Evolutionary conservation across 106 monocot species (phyloP).

Genomic region (Ottelia alismoides): DNA sequence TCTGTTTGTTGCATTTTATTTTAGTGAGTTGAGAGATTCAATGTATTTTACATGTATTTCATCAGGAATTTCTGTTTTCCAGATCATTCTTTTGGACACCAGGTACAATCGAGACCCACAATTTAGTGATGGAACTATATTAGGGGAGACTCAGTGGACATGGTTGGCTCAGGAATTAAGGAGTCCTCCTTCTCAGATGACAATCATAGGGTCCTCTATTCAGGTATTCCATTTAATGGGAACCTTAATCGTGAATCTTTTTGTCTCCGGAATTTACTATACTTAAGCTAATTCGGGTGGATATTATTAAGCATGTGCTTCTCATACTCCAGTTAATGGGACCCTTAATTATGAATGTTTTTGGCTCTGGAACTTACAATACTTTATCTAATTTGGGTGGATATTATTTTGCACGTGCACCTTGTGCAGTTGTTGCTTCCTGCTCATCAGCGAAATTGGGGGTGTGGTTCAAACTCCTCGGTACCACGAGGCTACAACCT

Average conservation of each 20-base stretch:
- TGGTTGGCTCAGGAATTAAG: conserved; percentile 64
- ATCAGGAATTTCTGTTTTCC: background rate
- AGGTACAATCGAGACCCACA: conserved; percentile 83
- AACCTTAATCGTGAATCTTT: background rate
- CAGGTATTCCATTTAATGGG: too few species aligned
- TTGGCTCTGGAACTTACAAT: too few species aligned
- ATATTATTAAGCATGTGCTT: too few species aligned
- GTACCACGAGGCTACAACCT: too few species aligned
- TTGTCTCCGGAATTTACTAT: background rate
- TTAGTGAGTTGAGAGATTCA: background rate
- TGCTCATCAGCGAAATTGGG: too few species aligned
- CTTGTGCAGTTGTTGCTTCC: too few species aligned
- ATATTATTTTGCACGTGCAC: too few species aligned
- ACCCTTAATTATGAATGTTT: too few species aligned
- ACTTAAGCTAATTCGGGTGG: too few species aligned
- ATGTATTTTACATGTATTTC: conserved; percentile 3
- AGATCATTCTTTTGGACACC: conserved; percentile 87
- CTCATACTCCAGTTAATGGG: too few species aligned
- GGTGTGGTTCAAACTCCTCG: too few species aligned
- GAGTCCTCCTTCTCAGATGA: conserved; percentile 53
- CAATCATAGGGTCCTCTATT: conserved; percentile 85
- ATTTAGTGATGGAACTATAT: conserved; percentile 58
- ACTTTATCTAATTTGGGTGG: too few species aligned
- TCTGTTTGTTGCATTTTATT: conserved; percentile 3
- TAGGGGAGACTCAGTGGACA: conserved; percentile 70